Percentiles rank a stretch among this genome's conserved stretches.
phyloP scores from a whole-genome alignment of 345 rosid species.

The Cardamine chenopodiifolia region DNA sequence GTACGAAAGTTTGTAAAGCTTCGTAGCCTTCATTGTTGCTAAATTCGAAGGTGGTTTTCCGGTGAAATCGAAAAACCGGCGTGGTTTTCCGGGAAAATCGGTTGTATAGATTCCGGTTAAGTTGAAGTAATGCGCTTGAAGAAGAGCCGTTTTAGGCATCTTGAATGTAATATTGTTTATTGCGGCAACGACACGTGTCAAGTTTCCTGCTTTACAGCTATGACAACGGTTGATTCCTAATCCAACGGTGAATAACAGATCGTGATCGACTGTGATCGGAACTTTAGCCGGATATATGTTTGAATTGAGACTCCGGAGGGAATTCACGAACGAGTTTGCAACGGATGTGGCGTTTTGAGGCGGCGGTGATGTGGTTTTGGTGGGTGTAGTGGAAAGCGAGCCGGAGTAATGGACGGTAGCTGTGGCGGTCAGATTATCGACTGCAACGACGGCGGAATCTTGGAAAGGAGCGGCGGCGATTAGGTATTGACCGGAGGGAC shows the following conservation, averaged over 20 bases:
- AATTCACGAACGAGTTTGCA: conserved; percentile 50
- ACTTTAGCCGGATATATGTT: conserved; percentile 62
- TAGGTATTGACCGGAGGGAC: conserved; percentile 56
- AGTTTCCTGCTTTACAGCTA: conserved; percentile 52
- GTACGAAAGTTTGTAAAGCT: conserved; percentile 59
- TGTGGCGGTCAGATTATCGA: conserved; percentile 71
- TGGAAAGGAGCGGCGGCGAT: conserved; percentile 74
- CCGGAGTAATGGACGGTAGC: conserved; percentile 70
- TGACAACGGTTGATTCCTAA: conserved; percentile 75
- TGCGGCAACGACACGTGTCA: conserved; percentile 66
- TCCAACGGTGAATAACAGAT: conserved; percentile 67
- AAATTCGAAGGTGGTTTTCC: conserved; percentile 64
- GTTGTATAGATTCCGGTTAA: conserved; percentile 68
- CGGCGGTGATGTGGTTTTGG: conserved; percentile 51
- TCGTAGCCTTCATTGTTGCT: conserved; percentile 69
- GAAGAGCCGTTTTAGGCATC: conserved; percentile 66
- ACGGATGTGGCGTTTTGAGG: conserved; percentile 64
- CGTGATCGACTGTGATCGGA: conserved; percentile 64
- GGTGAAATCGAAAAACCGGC: conserved; percentile 55
- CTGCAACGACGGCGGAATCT: conserved; percentile 69
- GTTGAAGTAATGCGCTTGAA: conserved; percentile 80
- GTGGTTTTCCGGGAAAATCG: conserved; percentile 77
- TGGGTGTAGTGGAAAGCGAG: conserved; percentile 46
- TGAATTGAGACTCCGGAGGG: conserved; percentile 75
- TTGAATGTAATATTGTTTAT: conserved; percentile 78